Evolutionary conservation across 139 green algal species (phyloP).

Genomic region (Coelastrella sp.): DNA sequence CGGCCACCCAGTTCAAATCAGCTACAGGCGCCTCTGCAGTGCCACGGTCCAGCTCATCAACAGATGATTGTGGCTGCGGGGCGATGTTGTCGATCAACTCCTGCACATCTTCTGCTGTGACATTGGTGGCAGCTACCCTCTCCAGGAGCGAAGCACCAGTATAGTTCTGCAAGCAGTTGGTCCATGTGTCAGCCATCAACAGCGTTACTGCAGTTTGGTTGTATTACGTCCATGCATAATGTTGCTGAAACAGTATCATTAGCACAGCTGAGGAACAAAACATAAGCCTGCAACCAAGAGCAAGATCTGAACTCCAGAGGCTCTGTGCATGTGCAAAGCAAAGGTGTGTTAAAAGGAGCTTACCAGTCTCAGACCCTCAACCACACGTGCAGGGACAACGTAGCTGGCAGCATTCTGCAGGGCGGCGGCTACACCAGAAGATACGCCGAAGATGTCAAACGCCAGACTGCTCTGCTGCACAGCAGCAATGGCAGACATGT

Average conservation of each 20-base stretch:
- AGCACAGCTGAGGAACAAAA: not conserved
- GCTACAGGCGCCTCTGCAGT: too few relatives aligned
- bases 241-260: not conserved
- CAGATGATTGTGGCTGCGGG: not conserved
- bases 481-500: not conserved
- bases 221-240: too few relatives aligned
- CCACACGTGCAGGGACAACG: not conserved
- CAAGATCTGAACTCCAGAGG: too few relatives aligned
- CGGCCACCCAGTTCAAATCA: slow-evolving; percentile 7
- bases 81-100: not conserved
- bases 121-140: not conserved
- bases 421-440: not conserved
- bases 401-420: not conserved
- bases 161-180: not conserved
- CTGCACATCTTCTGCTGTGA: not conserved
- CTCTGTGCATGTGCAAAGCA: not conserved
- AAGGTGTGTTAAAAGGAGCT: not conserved
- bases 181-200: too few relatives aligned
- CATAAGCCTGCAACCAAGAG: not conserved
- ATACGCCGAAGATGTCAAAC: not conserved
- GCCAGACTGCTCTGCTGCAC: slow-evolving; percentile 14
- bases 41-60: too few relatives aligned
- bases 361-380: not conserved
- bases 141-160: not conserved
- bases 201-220: too few relatives aligned